Evolutionary conservation across 805 yeast genomes (phyloP), one percentile per base, ranked within the genome.

Genomic region (Lachancea sp.): DNA sequence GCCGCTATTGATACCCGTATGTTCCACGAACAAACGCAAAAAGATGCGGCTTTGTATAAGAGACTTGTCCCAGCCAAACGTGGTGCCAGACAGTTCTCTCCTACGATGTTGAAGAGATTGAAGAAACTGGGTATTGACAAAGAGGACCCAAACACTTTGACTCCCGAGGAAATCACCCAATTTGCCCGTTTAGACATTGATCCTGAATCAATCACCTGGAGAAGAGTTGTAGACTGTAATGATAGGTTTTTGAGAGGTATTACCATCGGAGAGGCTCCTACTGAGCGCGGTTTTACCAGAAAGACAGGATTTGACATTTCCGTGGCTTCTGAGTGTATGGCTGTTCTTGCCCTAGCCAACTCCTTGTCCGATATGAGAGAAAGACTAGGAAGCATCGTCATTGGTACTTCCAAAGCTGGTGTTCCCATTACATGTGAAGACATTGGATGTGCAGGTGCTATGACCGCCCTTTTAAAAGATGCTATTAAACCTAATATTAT

Each of bases 1-100:
- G 92, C 94, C 47, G 94, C 94, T 23, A 78, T 83, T 47, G 94
- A 83, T 63, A 81, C 94, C 2, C 74, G 94, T 68, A 82, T 83
- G 69, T 83, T 83, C 75, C 94, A 83, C 59, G 94, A 83, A 66
- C 49, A 69, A 45, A 83, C 90, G 20, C 89, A 83, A 63, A 66
- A 71, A 31, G 84, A 81, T 61, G 81, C 75, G 45, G 78, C 86
- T 22, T 72, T 83, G 50, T 83, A 78, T 67, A 78, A 71, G 62
- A 72, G 94, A 63, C 68, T 83, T 53, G 87, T 83, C 13, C 92
- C 92, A 38, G 72, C 72, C 33, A 81, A 82, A 62, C 78, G 79
- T 55, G 90, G 90, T 29, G 68, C 58, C 32, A 74, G 90, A 67
- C 70, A 63, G 16, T 83, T 83, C 65, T 74, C 89, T 5, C 65